Base-by-base conservation (phyloP, 1,284 basidiomycete species). In the Apiotrichum laibachii region DNA sequence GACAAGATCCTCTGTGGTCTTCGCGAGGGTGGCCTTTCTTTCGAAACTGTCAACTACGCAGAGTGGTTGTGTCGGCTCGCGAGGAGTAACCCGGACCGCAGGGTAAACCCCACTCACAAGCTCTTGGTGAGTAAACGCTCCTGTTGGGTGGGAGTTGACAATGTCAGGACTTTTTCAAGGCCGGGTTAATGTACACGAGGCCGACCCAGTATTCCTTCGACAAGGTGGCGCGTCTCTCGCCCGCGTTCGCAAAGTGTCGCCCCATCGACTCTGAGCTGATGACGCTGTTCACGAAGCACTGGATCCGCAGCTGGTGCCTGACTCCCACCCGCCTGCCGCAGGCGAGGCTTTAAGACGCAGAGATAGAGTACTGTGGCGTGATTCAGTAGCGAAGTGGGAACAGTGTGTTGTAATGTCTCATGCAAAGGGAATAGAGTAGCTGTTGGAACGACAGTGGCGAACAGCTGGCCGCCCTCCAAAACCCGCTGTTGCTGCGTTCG, bases 11-110 rank as follows among this genome's bases (percentile, higher is more conserved):
- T 83, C 58, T 78, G 83, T 19, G 84, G 90, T 60, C 82, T 91
- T 44, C 71, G 77, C 15, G 73, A 83, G 18, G 80, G 81, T 53
- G 88, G 87, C 10, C 86, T 92, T 69, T 84, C 73, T 22, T 84
- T 94, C 65, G 86, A 90, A 67, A 82, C 87, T 43, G 86, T 90
- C 34, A 82, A 88, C 81, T 57, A 85, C 84, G 49, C 77, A 73
- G 59, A 81, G 79, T 70, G 87, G 85, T 69, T 85, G n/a, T 70
- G 77, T 22, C 65, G 68, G 0, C 68, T 86, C 22, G 75, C 75
- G 0, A 70, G 72, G 53, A 80, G 78, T 16, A 76, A 82, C 35
- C 67, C 73, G 0, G 79, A 53, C n/a, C n/a, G n/a, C n/a, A n/a
- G n/a, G 0, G 71, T 67, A n/a, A 84, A 84, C 66, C 84, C 83